Evolutionary conservation across 345 rosid species (phyloP), one percentile per base, ranked within the genome.

Genomic region (Noccaea bulbosa): DNA sequence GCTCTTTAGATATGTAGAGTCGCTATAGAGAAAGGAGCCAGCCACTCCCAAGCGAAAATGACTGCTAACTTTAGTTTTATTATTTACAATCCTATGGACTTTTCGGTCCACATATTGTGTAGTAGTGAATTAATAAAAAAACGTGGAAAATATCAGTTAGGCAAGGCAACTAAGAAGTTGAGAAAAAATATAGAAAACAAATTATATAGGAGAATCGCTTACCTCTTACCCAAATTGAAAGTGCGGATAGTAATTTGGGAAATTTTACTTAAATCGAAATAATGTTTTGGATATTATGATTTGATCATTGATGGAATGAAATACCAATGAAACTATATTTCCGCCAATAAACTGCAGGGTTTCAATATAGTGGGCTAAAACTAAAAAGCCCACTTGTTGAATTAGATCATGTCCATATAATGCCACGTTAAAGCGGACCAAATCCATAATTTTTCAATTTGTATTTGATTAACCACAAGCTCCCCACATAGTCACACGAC

Each of bases 1-100:
- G 74, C 79, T 75, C 75, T 75, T 69, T 75, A 41, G 79, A 54
- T 47, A 75, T 69, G 75, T 69, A 54, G 58, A 75, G 79, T 69
- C 79, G 35, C 58, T 39, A 62, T 54, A 62, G 53, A 69, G 59
- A 69, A 69, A 62, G n/a, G 78, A 67, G 69, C 46, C 57, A 69
- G 64, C 70, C 74, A 75, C 69, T 67, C 11, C 50, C 73, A 34
- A 11, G 47, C 49, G 79, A 75, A 75, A 75, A 69, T 38, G 79
- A 69, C 79, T 45, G 17, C 30, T 54, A 62, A 62, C 70, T 69
- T 62, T 68, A 24, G 11, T 32, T 55, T 48, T 57, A 6, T 12
- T 35, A 17, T 56, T 38, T 8, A 39, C 60, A 73, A 58, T 51
- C 65, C 15, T 46, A 16, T 65, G 65, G 71, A 44, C 45, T 55